phyloP scores from a whole-genome alignment of 2,329 filamentous ascomycete species.

The Alternaria gaisen region DNA sequence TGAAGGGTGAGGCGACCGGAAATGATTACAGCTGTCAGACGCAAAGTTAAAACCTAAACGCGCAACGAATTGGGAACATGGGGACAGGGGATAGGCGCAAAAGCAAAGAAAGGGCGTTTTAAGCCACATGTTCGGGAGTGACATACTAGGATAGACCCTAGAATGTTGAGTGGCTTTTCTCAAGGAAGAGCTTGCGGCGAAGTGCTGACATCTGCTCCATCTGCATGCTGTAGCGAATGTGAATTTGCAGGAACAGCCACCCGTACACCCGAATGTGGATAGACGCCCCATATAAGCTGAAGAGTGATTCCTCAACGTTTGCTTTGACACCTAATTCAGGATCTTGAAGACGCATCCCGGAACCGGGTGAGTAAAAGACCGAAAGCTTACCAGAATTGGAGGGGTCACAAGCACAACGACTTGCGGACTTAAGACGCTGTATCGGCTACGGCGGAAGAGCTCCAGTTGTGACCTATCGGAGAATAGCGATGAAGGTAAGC shows the following conservation, averaged over 20 bases:
- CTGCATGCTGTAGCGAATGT: constrained; percentile 7
- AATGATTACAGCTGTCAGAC: background rate
- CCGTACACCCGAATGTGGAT: constrained; percentile 6
- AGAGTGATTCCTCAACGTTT: background rate
- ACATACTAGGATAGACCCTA: constrained; percentile 3
- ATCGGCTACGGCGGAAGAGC: constrained; percentile 15
- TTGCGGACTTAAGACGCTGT: constrained; percentile 15
- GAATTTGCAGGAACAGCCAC: constrained; percentile 11
- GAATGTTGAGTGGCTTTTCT: constrained; percentile 14
- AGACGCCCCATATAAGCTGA: background rate
- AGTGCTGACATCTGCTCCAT: background rate
- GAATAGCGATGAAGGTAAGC: constrained; percentile 12
- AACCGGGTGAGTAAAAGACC: constrained; percentile 23
- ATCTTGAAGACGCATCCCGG: constrained; percentile 14
- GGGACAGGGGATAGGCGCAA: background rate
- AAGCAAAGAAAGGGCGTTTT: constrained; percentile 1
- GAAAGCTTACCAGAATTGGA: constrained; percentile 18
- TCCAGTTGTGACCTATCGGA: constrained; percentile 10
- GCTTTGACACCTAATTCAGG: background rate
- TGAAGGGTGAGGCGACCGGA: background rate
- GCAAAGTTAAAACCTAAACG: background rate
- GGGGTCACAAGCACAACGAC: constrained; percentile 20
- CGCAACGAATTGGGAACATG: background rate
- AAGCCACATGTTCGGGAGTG: constrained; percentile 6
- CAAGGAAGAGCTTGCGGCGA: constrained; percentile 13